Percentiles rank a stretch among this genome's conserved stretches.
phyloP scores from a whole-genome alignment of 371 early-diverging fungal species.

The Blakeslea trispora region DNA sequence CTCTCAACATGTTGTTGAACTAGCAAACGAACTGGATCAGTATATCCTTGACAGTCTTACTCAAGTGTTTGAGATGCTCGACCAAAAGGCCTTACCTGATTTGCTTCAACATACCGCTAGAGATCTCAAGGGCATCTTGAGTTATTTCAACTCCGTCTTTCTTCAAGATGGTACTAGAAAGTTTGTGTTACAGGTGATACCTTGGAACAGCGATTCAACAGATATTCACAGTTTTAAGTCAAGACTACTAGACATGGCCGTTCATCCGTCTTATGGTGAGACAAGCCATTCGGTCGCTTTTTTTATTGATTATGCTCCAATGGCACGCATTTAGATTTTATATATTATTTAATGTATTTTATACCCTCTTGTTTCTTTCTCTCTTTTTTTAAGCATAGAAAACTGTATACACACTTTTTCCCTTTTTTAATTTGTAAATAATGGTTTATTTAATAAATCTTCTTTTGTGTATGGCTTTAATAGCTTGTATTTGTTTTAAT shows the following conservation, averaged over 20 bases:
- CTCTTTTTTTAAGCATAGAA: too few species aligned
- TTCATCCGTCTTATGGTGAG: slow-evolving; percentile 18
- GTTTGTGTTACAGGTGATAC: slow-evolving; percentile 31
- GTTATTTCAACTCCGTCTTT: slow-evolving; percentile 41
- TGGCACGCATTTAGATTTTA: slow-evolving; percentile 26
- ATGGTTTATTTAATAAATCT: too few species aligned
- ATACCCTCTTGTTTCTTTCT: too few species aligned
- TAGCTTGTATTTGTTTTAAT: too few species aligned
- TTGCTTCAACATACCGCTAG: slow-evolving; percentile 34
- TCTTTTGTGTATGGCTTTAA: too few species aligned
- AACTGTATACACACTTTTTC: too few species aligned
- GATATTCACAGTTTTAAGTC: slow-evolving; percentile 26
- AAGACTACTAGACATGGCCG: slow-evolving; percentile 24
- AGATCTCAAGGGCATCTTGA: slow-evolving; percentile 36
- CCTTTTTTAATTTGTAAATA: too few species aligned
- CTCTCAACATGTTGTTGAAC: slow-evolving; percentile 18
- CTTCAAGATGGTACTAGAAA: slow-evolving; percentile 26
- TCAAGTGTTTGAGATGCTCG: slow-evolving; percentile 30
- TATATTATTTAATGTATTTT: too few species aligned
- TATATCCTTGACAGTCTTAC: slow-evolving; percentile 28
- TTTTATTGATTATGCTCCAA: slow-evolving; percentile 27
- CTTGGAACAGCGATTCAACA: slow-evolving; percentile 31
- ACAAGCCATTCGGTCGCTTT: slow-evolving; percentile 26
- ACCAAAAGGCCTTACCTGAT: slow-evolving; percentile 34
- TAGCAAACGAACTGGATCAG: slow-evolving; percentile 31